Percentiles rank a stretch among this genome's conserved stretches.
Evolutionary conservation across 768 basidiomycete genomes (phyloP).

Genomic region (Leccinum olivaceopallidum): DNA sequence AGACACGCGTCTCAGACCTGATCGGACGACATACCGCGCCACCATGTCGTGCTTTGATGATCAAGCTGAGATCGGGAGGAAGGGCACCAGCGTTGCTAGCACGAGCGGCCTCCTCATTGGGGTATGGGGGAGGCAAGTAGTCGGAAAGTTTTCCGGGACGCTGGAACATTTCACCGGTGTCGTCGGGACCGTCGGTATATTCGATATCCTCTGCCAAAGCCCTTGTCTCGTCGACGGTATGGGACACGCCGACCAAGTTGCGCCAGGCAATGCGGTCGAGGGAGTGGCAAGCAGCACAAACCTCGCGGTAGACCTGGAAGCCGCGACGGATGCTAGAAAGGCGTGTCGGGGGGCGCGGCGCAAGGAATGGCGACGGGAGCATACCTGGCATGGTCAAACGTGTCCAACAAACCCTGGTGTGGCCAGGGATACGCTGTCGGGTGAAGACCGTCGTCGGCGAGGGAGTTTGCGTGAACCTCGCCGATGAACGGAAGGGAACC

Average conservation of each 20-base stretch:
- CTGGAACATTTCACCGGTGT: conserved; percentile 97
- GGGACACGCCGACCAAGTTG: conserved; percentile 97
- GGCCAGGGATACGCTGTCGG: conserved; percentile 86
- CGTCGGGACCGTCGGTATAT: conserved; percentile 94
- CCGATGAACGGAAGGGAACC: conserved; percentile 87
- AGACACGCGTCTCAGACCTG: conserved; percentile 1
- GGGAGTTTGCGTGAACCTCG: conserved; percentile 90
- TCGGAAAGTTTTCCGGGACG: conserved; percentile 98
- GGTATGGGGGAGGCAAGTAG: conserved; percentile 93
- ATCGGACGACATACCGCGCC: conserved; percentile 67
- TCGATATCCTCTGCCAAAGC: conserved; percentile 95
- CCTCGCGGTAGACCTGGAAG: conserved; percentile 97
- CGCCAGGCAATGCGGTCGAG: conserved; percentile 99
- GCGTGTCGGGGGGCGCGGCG: conserved; percentile 11
- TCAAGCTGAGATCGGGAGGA: conserved; percentile 96
- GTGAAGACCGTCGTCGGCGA: conserved; percentile 94
- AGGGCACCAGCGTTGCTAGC: conserved; percentile 93
- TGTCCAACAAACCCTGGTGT: conserved; percentile 84
- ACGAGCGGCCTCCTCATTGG: conserved; percentile 97
- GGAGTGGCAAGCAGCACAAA: conserved; percentile 98
- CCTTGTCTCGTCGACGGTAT: conserved; percentile 88
- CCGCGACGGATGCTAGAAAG: conserved; percentile 84
- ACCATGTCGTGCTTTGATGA: conserved; percentile 97
- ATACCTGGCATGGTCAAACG: conserved; percentile 96
- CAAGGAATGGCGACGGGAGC: conserved; percentile 29